Percentiles rank a stretch among this genome's conserved stretches.
Conservation (phyloP, 2,329 filamentous ascomycete species). For the Aspergillus neoniger region DNA sequence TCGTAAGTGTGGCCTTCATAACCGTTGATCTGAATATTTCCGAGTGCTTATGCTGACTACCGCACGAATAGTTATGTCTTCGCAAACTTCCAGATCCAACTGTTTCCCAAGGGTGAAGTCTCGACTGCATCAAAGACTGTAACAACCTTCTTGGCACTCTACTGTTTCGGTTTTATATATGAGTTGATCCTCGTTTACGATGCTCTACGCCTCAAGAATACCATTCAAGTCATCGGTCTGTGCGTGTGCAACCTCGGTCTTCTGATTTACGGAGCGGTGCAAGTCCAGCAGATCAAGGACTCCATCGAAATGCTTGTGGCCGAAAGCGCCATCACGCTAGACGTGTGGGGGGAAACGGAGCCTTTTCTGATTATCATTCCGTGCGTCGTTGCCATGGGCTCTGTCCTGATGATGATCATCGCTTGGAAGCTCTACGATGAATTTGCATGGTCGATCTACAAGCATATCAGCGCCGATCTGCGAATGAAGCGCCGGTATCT, state of each 20-base stretch:
- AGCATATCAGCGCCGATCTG: slow-evolving; percentile 96
- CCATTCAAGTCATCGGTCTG: slow-evolving; percentile 95
- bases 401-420: slow-evolving; percentile 70
- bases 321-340: slow-evolving; percentile 47
- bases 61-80: slow-evolving; percentile 75
- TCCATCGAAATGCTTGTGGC: slow-evolving; percentile 62
- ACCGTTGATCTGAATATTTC: not conserved
- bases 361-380: slow-evolving; percentile 85
- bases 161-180: slow-evolving; percentile 97
- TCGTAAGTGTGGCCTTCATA: slow-evolving; percentile 60
- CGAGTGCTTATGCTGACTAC: slow-evolving; percentile 8
- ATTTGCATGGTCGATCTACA: slow-evolving; percentile 99
- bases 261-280: slow-evolving; percentile 88
- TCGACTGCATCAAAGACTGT: slow-evolving; percentile 64
- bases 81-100: slow-evolving; percentile 71
- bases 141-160: slow-evolving; percentile 91
- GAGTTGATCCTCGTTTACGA: slow-evolving; percentile 89
- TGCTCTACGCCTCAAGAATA: slow-evolving; percentile 91
- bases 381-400: slow-evolving; percentile 75
- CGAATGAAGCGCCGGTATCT: slow-evolving; percentile 96
- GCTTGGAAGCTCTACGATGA: slow-evolving; percentile 97
- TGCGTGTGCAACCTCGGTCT: slow-evolving; percentile 91
- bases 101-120: slow-evolving; percentile 45
- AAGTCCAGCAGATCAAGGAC: slow-evolving; percentile 83
- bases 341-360: slow-evolving; percentile 69